phyloP scores from a whole-genome alignment of 23 red algal species.

The Cyanidium caldarium region DNA sequence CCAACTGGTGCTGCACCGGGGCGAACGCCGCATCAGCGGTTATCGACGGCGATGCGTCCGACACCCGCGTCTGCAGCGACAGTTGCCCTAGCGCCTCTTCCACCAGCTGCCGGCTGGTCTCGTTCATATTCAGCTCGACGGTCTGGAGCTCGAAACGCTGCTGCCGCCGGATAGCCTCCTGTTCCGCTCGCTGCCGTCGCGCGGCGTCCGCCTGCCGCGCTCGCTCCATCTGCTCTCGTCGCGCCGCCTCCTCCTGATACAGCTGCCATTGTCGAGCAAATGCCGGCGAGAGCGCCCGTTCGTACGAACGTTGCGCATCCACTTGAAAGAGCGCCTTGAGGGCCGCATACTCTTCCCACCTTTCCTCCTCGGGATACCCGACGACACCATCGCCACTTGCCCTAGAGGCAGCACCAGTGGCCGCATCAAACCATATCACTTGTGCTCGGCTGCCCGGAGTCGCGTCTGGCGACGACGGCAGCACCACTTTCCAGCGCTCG shows the following conservation, averaged over 20 bases:
- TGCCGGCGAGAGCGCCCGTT: too few relatives aligned
- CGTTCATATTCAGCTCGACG: constrained; percentile 28
- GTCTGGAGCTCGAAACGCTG: constrained; percentile 20
- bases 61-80: neutral
- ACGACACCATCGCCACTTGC: too few relatives aligned
- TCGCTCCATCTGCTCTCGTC: neutral
- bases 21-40: neutral
- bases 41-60: neutral
- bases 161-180: constrained; percentile 11
- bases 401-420: constrained; percentile 19
- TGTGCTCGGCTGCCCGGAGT: neutral
- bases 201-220: neutral
- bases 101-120: constrained; percentile 28
- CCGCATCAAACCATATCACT: neutral
- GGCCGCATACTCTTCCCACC: constrained; percentile 50
- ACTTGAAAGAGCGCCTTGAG: constrained; percentile 45
- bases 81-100: constrained; percentile 36
- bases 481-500: neutral
- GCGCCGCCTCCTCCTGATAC: constrained; percentile 23
- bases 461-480: neutral
- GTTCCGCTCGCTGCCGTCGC: constrained; percentile 7
- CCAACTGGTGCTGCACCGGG: neutral
- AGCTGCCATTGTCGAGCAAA: constrained; percentile 46
- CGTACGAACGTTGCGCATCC: too few relatives aligned
- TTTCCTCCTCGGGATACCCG: too few relatives aligned